phyloP scores from a whole-genome alignment of 2,329 filamentous ascomycete species.

The Pseudomassariella vexata region DNA sequence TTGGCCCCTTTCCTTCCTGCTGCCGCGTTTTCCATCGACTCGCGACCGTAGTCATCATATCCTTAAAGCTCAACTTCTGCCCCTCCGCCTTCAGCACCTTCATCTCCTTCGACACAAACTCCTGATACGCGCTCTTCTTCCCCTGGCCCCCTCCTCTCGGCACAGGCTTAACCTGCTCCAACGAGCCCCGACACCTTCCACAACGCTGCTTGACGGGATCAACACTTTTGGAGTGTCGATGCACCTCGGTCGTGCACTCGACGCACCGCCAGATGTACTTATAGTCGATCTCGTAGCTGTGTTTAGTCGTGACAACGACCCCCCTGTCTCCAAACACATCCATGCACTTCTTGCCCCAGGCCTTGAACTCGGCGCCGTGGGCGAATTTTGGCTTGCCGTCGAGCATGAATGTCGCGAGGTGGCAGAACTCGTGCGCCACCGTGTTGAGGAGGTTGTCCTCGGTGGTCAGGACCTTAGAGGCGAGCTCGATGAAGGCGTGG shows the following conservation, averaged over 20 bases:
- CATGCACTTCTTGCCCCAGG: conserved; percentile 57
- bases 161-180: conserved; percentile 75
- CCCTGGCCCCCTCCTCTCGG: conserved; percentile 43
- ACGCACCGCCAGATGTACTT: conserved; percentile 84
- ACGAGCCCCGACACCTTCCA: conserved; percentile 62
- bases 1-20: conserved; percentile 60
- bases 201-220: conserved; percentile 67
- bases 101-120: conserved; percentile 29
- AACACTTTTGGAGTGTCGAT: conserved; percentile 82
- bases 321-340: conserved; percentile 53
- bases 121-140: conserved; percentile 44
- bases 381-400: conserved; percentile 68
- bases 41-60: conserved; percentile 59
- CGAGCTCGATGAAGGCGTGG: conserved; percentile 76
- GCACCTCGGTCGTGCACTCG: conserved; percentile 65
- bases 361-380: conserved; percentile 80
- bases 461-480: conserved; percentile 79
- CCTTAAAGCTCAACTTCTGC: conserved; percentile 44
- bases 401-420: conserved; percentile 88
- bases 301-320: conserved; percentile 81
- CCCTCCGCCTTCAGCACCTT: conserved; percentile 18
- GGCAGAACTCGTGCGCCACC: conserved; percentile 94
- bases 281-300: conserved; percentile 84
- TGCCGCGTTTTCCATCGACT: conserved; percentile 55
- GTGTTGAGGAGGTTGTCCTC: conserved; percentile 78